phyloP scores from a whole-genome alignment of 2,329 filamentous ascomycete genomes.

The Trichoderma sp. region DNA sequence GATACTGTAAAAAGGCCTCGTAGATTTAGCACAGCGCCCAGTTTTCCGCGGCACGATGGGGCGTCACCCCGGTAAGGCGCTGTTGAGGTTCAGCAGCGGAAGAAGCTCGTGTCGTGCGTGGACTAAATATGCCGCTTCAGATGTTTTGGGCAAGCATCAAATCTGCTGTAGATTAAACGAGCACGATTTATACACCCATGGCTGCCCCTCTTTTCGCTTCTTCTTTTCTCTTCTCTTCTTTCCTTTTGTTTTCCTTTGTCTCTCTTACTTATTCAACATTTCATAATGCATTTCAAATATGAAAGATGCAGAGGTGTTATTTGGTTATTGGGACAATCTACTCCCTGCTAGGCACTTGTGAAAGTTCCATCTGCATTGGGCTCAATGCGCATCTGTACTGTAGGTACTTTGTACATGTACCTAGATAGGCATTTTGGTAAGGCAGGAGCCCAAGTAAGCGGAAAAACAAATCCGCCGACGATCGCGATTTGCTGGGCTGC shows the following conservation, averaged over 20 bases:
- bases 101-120: neutral
- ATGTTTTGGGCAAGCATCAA: neutral
- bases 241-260: neutral
- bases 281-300: neutral
- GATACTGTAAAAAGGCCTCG: neutral
- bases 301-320: neutral
- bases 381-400: neutral
- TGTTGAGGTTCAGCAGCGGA: neutral
- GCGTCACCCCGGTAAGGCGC: neutral
- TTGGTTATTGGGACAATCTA: neutral
- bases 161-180: neutral
- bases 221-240: neutral
- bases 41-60: neutral
- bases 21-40: neutral
- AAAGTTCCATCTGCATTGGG: neutral
- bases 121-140: neutral
- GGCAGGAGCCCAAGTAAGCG: neutral
- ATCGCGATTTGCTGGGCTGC: neutral
- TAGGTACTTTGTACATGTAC: neutral
- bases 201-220: neutral
- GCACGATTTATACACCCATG: neutral
- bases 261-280: neutral
- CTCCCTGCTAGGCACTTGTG: no score
- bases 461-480: slow-evolving; percentile 15
- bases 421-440: neutral